Evolutionary conservation across 352 stramenopile species (phyloP).

Genomic region (Elongisporangium senticosum): DNA sequence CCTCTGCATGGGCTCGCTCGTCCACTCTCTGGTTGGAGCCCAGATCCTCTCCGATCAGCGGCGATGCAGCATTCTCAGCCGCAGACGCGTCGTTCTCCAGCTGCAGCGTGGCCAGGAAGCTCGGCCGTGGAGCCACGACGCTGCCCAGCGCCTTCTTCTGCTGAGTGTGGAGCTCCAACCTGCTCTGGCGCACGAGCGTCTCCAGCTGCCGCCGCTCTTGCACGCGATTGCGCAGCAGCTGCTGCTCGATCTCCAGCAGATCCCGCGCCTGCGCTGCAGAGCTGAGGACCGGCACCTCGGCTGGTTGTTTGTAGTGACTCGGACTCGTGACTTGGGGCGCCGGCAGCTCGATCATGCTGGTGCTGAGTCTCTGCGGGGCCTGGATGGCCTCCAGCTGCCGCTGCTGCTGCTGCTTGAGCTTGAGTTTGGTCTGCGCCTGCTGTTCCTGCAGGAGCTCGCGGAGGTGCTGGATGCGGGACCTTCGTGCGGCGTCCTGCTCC

Average conservation of each 20-base stretch:
- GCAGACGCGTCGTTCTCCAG: conserved; percentile 10
- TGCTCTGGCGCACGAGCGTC: conserved; percentile 11
- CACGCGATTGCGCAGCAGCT: conserved; percentile 7
- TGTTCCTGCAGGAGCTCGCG: conserved; percentile 20
- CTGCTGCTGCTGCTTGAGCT: conserved; percentile 8
- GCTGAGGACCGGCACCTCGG: not conserved
- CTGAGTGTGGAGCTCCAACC: conserved; percentile 12
- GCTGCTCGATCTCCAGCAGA: conserved; percentile 2
- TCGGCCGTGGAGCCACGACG: conserved; percentile 12
- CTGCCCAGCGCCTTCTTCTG: conserved; percentile 14
- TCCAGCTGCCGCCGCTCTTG: conserved; percentile 10
- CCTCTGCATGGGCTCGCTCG: not conserved
- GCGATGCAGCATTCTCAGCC: not conserved
- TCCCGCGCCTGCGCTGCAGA: not conserved
- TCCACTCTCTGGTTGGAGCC: not conserved
- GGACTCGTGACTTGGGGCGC: not conserved
- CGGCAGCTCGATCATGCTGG: not conserved
- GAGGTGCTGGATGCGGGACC: conserved; percentile 17
- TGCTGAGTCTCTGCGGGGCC: not conserved
- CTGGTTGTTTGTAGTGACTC: not conserved
- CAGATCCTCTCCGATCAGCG: not conserved
- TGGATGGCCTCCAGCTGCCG: not conserved
- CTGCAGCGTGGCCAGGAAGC: conserved; percentile 22
- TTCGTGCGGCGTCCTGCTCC: not conserved
- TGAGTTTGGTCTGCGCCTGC: conserved; percentile 18